phyloP scores from a whole-genome alignment of 2,329 filamentous ascomycete species.

The Penicillium sp. region DNA sequence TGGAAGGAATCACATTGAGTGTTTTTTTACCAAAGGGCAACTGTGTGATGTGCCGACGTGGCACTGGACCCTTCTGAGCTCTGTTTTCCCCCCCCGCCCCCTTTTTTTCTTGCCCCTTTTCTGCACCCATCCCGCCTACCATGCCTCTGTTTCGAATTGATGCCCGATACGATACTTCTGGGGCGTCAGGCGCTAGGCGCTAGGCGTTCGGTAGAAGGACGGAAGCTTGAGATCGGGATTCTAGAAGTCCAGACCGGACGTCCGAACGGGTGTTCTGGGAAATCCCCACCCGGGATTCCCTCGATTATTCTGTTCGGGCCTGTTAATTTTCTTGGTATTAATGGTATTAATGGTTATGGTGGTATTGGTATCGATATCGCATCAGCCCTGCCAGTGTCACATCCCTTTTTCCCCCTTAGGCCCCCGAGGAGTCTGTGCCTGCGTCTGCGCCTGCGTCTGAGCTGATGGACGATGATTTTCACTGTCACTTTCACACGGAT shows the following conservation, averaged over 20 bases:
- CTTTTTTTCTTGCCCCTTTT: neutral
- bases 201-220: neutral
- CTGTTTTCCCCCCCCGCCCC: neutral
- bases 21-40: neutral
- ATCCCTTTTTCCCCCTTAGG: neutral
- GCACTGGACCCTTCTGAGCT: neutral
- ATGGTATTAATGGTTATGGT: neutral
- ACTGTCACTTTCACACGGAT: slow-evolving; percentile 4
- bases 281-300: slow-evolving; percentile 12
- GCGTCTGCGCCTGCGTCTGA: neutral
- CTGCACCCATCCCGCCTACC: neutral
- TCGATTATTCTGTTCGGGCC: slow-evolving; percentile 13
- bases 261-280: slow-evolving; percentile 18
- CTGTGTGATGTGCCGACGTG: neutral
- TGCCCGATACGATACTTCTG: neutral
- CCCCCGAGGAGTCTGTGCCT: neutral
- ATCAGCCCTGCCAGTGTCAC: neutral
- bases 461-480: neutral
- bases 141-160: slow-evolving; percentile 12
- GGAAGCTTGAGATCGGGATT: neutral
- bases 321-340: neutral
- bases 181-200: neutral
- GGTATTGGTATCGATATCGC: neutral
- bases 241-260: slow-evolving; percentile 1
- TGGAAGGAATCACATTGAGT: slow-evolving; percentile 12